Base-by-base conservation (phyloP, 2,329 filamentous ascomycete genomes). In the Didymosphaeria variabile region DNA sequence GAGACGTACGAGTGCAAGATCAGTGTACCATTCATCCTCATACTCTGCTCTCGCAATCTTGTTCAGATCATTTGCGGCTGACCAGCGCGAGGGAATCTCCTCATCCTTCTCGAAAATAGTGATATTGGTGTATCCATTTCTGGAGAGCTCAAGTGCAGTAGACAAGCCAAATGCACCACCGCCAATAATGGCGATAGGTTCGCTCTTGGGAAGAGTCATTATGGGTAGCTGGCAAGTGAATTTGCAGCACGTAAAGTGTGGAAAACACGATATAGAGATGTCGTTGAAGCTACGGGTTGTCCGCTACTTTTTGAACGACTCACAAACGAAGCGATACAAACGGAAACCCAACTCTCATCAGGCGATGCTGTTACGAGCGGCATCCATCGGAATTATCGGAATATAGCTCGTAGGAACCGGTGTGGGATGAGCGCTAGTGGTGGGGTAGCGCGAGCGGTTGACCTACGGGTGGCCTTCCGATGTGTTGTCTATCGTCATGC, bases 21-120 rank as follows among this genome's bases (percentile, higher is more conserved):
- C 78, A 0, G 85, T 84, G 60, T 88, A 88, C 58, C 86, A 86
- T 0, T 79, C 77, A 60, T 87, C 85, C 62, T 86, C 84, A 60
- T 88, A 88, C 64, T 88, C 85, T 5, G 83, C 85, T 2, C 86
- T 81, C 38, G 88, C 79, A 58, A 88, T 88, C 72, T 89, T 89
- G 71, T 88, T 89, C 29, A 88, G 69, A 63, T 89, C 86, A 60
- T 87, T 86, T 21, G 82, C 86, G 0, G 86, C 87, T 0, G 87
- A 87, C 67, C 74, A 82, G 5, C 76, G 74, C 1, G 84, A 83
- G 0, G 85, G 85, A 2, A 83, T 80, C 10, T 77, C 73, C 12
- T 65, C 63, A 44, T 72, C 73, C 34, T 67, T 69, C 52, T 76
- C 73, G 32, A 75, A 72, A 19, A 74, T 67, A n/a, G 69, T 72